Base-by-base conservation (phyloP, 2,329 filamentous ascomycete species). In the Massarina eburnea region DNA sequence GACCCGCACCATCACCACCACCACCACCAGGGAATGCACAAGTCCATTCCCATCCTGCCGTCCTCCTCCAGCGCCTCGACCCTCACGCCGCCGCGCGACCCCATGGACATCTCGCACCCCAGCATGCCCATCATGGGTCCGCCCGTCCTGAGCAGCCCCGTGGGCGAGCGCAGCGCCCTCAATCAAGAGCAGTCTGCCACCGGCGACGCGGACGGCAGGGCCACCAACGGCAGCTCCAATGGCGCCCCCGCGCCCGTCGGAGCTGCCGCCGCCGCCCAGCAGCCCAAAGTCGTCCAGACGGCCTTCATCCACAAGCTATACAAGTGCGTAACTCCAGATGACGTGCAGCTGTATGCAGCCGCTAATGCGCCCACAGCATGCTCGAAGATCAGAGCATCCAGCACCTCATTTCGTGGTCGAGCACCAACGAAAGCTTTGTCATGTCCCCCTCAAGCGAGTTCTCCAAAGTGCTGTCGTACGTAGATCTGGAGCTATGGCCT, bases 251-350 rank as follows among this genome's bases (percentile, higher is more conserved):
- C 68, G 41, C 70, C 71, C 2, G 70, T 78, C 1, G 77, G 77
- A 29, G 84, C 85, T 17, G 84, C 85, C 1, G 83, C 87, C 4
- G 86, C 86, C 38, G 86, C 91, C 41, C 90, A 95, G 66, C 91
- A 96, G 67, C 91, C 94, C 48, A 99, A 99, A 74, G 92, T 96
- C 35, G 91, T 97, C 14, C 94, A 99, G 74, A 97, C 94, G 9
- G 94, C 94, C 18, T 99, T 99, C 65, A 97, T 99, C 55, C 94
- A 99, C 72, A 99, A 99, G 73, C 82, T 99, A 27, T 99, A 97
- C 79, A 96, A 95, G 91, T 96, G 79, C 66, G 86, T 67, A 38
- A 40, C 20, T 39, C 34, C 45, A 38, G 32, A 27, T 43, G 32
- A 35, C 18, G 47, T 46, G 26, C 43, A 39, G 41, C 39, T 27